These are phyloP conservation scores for Batrachochytrium dendrobatidis DNA, from an alignment of 371 early-diverging fungal species.

Conservation along the genomic window DNA sequence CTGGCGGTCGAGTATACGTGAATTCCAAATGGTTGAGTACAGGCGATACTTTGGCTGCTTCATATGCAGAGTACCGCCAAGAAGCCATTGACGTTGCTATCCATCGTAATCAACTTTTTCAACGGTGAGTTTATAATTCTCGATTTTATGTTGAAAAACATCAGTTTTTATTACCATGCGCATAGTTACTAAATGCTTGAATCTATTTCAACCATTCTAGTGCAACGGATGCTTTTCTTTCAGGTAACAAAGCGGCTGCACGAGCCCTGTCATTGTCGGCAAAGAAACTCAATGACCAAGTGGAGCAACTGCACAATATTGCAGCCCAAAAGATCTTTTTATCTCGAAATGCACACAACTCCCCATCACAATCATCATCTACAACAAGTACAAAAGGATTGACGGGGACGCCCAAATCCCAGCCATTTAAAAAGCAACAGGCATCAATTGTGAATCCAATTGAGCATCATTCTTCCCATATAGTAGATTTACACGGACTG, in stretches of 20 bases:
- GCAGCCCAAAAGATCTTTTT: conserved; percentile 29
- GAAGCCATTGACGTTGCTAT: conserved; percentile 38
- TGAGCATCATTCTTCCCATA: conserved; percentile 3
- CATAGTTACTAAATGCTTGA: neutral
- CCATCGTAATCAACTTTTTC: conserved; percentile 34
- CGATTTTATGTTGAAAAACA: neutral
- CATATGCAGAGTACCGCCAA: conserved; percentile 26
- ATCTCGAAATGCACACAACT: conserved; percentile 17
- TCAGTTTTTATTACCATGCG: neutral
- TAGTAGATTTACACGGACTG: conserved; percentile 42
- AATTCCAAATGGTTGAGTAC: conserved; percentile 30
- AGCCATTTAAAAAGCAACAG: too few species aligned
- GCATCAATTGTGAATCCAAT: neutral
- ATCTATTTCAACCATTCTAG: conserved; percentile 10
- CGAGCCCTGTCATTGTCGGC: conserved; percentile 31
- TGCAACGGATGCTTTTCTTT: conserved; percentile 35
- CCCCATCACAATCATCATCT: too few species aligned
- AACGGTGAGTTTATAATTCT: conserved; percentile 17
- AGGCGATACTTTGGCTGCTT: conserved; percentile 25
- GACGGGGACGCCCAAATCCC: too few species aligned
- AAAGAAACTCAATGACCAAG: conserved; percentile 24
- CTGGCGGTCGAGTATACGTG: too few species aligned
- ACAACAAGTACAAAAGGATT: too few species aligned
- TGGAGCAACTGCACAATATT: conserved; percentile 25
- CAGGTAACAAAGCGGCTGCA: conserved; percentile 37